Evolutionary conservation across 352 stramenopile genomes (phyloP), one percentile per base, ranked within the genome.

Genomic region (Pythium angustatum): DNA sequence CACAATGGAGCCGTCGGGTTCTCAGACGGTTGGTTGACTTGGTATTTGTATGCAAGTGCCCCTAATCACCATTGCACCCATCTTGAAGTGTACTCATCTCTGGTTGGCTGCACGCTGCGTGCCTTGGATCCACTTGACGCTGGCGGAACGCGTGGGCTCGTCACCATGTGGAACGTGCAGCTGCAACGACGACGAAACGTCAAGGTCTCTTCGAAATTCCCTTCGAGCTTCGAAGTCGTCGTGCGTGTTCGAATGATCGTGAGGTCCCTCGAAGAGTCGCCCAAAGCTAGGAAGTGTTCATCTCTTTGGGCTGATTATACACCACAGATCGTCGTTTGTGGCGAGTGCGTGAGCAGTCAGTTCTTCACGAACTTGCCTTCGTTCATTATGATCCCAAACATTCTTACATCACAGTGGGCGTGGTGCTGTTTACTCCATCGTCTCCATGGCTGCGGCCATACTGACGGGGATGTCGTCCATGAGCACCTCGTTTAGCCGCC

Each of bases 391-490:
- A 10, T 15, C 26, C 40, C 2, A 19, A 47, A 15, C 7, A 21
- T 21, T 47, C 5, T 21, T 47, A 47, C 19, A 27, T 27, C 40
- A 47, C 14, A 47, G 24, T 21, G 12, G 19, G n/a, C 11, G 19
- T 7, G 40, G 26, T 47, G n/a, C 57, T 22, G 9, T 47, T n/a
- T 62, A 61, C 41, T 70, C 55, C 55, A 65, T 54, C n/a, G 48
- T 49, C 36, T 61, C 63, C 30, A 65, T 65, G 38, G 48, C n/a
- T n/a, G n/a, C 63, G 1, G 40, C n/a, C 26, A 43, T 49, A 19
- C 54, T 41, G 4, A 70, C 63, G 11, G 48, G 63, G 33, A 89
- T 87, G 41, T 88, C 73, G 50, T 92, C 83, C 81, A 92, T 89
- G 28, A 76, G 68, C 36, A 73, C 78, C 47, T 89, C 75, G 38